These are phyloP conservation scores for Globisporangium splendens DNA, from an alignment of 352 stramenopile species.

Conservation along the genomic window DNA sequence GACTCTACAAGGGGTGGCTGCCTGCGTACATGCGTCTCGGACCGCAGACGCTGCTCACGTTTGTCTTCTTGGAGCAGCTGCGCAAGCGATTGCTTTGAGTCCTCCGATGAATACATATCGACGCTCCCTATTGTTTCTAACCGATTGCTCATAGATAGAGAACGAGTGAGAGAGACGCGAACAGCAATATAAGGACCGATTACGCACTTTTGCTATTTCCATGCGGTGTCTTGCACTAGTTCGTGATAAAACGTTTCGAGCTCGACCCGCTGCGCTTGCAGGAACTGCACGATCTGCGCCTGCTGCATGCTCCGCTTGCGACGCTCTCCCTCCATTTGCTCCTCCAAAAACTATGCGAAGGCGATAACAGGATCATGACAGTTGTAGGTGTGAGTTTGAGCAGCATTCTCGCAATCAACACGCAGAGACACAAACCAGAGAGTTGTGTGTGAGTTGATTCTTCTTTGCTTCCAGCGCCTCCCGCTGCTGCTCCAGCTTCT, in stretches of 20 bases:
- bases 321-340: slow-evolving; percentile 24
- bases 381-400: too few relatives aligned
- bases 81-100: slow-evolving; percentile 59
- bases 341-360: slow-evolving; percentile 17
- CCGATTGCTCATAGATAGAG: not conserved
- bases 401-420: not conserved
- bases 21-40: slow-evolving; percentile 82
- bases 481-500: slow-evolving; percentile 24
- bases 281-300: slow-evolving; percentile 28
- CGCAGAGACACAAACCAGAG: slow-evolving; percentile 14
- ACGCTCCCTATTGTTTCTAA: too few relatives aligned
- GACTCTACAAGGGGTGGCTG: slow-evolving; percentile 83
- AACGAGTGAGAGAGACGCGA: slow-evolving; percentile 3
- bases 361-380: too few relatives aligned
- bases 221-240: slow-evolving; percentile 30
- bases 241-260: slow-evolving; percentile 37
- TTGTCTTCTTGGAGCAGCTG: slow-evolving; percentile 83
- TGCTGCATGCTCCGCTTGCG: slow-evolving; percentile 27
- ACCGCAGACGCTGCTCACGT: slow-evolving; percentile 81
- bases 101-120: not conserved
- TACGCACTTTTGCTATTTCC: slow-evolving; percentile 19
- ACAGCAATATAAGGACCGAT: slow-evolving; percentile 4
- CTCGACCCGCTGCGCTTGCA: slow-evolving; percentile 31
- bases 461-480: slow-evolving; percentile 21
- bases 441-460: slow-evolving; percentile 19